phyloP scores from a whole-genome alignment of 2,329 filamentous ascomycete genomes.

The Aspergillus versicolor region DNA sequence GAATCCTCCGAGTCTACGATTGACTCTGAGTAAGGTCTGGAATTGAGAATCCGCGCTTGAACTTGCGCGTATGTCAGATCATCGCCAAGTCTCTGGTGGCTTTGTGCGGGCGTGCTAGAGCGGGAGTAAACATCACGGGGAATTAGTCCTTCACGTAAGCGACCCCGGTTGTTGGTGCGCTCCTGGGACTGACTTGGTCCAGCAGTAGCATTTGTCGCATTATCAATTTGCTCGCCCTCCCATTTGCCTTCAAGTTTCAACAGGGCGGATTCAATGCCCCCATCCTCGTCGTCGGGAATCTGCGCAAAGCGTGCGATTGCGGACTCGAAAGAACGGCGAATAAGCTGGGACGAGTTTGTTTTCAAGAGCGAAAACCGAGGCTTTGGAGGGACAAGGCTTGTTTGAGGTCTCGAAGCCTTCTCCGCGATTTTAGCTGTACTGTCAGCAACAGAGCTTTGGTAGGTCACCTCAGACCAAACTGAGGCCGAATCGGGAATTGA shows the following conservation, averaged over 20 bases:
- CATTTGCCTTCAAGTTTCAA: constrained; percentile 89
- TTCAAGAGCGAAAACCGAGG: constrained; percentile 45
- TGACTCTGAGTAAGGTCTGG: constrained; percentile 41
- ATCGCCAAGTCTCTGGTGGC: constrained; percentile 26
- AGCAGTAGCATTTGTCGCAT: background rate
- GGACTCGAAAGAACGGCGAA: constrained; percentile 75
- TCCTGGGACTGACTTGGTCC: background rate
- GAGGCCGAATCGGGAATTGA: constrained; percentile 37
- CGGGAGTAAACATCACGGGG: background rate
- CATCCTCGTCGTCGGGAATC: constrained; percentile 85
- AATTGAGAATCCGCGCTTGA: constrained; percentile 28
- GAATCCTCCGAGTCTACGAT: constrained; percentile 67
- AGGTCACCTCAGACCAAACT: constrained; percentile 36
- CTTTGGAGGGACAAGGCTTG: constrained; percentile 30
- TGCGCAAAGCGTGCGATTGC: constrained; percentile 84
- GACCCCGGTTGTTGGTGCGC: background rate
- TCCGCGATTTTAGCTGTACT: constrained; percentile 17
- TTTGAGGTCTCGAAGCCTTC: constrained; percentile 25
- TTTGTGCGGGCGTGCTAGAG: constrained; percentile 19
- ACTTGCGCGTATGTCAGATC: constrained; percentile 27
- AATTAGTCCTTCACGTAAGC: constrained; percentile 3
- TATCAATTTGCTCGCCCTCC: constrained; percentile 14
- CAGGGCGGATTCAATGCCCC: constrained; percentile 88
- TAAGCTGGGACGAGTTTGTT: constrained; percentile 56
- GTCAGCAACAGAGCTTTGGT: constrained; percentile 28